Base-by-base conservation (phyloP, 108 stramenopile species). In the Nannochloropsis oceanica region DNA sequence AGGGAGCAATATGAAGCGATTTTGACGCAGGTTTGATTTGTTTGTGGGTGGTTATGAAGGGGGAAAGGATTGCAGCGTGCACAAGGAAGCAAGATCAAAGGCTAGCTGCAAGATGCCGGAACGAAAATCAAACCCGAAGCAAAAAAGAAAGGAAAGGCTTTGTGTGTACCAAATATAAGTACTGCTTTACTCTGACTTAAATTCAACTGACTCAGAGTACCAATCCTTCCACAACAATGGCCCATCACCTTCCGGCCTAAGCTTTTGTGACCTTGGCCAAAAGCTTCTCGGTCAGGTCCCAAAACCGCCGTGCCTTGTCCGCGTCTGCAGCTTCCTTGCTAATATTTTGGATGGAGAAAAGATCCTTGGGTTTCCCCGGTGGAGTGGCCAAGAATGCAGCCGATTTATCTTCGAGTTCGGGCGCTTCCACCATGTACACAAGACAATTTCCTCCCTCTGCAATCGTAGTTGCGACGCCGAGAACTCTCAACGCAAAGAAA, bases 281-380 rank as follows among this genome's bases (percentile, higher is more conserved):
- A 73, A 73, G 59, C 82, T 50, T 80, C 25, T 86, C 88, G 44
- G 85, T 89, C n/a, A 89, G 83, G 13, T 79, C 84, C 88, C 88
- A 89, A 81, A 89, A 42, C 26, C 80, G 86, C 82, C 85, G 82
- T 14, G 81, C 88, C 80, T 89, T 86, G 34, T 79, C 46, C 10
- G 25, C 44, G 50, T 89, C 85, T 34, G 34, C 81, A 26, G 88
- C 85, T 42, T 89, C 88, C 44, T 79, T 27, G 12, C 85, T 85
- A 25, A 82, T 59, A 13, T 46, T 43, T 18, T 44, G 85, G 22
- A 34, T 26, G 22, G 85, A 42, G 80, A 89, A 89, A 27, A 79
- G 26, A n/a, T 81, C 82, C 24, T 83, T 27, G 7, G 88, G 88
- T 34, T 89, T 89, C 14, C 88, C 88, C 25, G 88, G 88, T 13